These are phyloP conservation scores for Globisporangium spiculum DNA, from an alignment of 352 stramenopile genomes.

Conservation along the genomic window DNA sequence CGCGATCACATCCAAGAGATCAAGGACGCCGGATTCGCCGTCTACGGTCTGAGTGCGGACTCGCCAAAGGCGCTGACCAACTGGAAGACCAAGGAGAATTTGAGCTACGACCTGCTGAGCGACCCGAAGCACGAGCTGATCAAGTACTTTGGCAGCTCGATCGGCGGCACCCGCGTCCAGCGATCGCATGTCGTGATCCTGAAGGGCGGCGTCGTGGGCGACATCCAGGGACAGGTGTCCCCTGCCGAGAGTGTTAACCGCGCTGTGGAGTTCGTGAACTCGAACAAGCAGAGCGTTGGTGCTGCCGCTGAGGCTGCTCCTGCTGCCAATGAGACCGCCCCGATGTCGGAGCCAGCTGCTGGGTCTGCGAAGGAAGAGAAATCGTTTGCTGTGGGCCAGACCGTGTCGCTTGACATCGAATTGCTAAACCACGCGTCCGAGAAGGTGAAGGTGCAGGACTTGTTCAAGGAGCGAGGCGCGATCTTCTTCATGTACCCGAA, in stretches of 20 bases:
- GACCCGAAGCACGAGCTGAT: constrained; percentile 82
- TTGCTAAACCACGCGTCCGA: constrained; percentile 64
- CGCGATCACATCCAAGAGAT: constrained; percentile 83
- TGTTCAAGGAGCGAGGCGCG: constrained; percentile 70
- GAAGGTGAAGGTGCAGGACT: constrained; percentile 57
- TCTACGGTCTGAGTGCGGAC: constrained; percentile 81
- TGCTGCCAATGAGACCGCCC: background rate
- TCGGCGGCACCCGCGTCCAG: constrained; percentile 74
- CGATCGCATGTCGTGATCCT: constrained; percentile 84
- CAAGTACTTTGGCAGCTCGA: constrained; percentile 84
- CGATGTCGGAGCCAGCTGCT: background rate
- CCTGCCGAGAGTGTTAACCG: constrained; percentile 71
- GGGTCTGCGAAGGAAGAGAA: constrained; percentile 6
- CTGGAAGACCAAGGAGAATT: constrained; percentile 79
- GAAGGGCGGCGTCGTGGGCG: constrained; percentile 72
- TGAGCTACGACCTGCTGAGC: constrained; percentile 81
- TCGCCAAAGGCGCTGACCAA: constrained; percentile 64
- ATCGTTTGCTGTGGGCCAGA: constrained; percentile 43
- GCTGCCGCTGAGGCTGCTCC: background rate
- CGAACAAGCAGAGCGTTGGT: constrained; percentile 32
- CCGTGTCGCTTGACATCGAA: constrained; percentile 54
- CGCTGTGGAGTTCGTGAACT: constrained; percentile 65
- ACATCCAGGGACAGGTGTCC: constrained; percentile 78
- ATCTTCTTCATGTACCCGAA: constrained; percentile 91
- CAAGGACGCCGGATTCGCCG: constrained; percentile 69